Base-by-base conservation (phyloP, 768 basidiomycete species). In the Suillus clintonianus region DNA sequence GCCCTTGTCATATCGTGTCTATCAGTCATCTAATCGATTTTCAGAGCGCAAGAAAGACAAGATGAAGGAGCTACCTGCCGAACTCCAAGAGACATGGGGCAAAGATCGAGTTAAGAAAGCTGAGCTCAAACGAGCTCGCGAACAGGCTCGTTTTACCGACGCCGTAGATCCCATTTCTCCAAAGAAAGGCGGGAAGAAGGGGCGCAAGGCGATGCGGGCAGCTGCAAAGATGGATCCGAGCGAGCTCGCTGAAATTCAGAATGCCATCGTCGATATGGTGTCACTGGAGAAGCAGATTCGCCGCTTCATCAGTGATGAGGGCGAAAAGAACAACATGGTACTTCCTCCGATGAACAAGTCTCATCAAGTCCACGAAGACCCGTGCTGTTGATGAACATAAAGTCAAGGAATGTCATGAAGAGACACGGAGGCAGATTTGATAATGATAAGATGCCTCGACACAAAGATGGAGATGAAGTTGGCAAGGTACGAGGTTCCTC, bases 71-170 rank as follows among this genome's bases (percentile, higher is more conserved):
- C 68, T 91, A 13, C 85, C 91, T 0, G 69, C 78, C 2, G 82
- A 87, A 7, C 81, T 97, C 9, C 82, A 80, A 59, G 83, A 77
- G 0, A 88, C 87, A 63, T 97, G 94, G 94, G 85, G 86, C 50
- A 83, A 84, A 54, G 96, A 98, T 71, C 92, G 94, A 2, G 77
- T 80, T 58, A 90, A 88, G 79, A 99, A 97, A 72, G 93, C 93
- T 0, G 87, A 88, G 62, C 74, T 79, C 70, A 97, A 94, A 72
- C 82, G 79, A 2, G 80, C 83, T 17, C 88, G 94, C 0, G 83
- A 80, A 1, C 74, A 83, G 4, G 86, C 83, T 17, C 85, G 85
- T 13, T 76, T 89, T 2, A 79, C 83, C 19, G 78, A 78, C 0
- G 86, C 86, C 14, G 80, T 87, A 2, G 91, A 95, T 69, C 89